These are phyloP conservation scores for Laetiporus sulphureus DNA, from an alignment of 1,284 basidiomycete genomes.

Conservation along the genomic window DNA sequence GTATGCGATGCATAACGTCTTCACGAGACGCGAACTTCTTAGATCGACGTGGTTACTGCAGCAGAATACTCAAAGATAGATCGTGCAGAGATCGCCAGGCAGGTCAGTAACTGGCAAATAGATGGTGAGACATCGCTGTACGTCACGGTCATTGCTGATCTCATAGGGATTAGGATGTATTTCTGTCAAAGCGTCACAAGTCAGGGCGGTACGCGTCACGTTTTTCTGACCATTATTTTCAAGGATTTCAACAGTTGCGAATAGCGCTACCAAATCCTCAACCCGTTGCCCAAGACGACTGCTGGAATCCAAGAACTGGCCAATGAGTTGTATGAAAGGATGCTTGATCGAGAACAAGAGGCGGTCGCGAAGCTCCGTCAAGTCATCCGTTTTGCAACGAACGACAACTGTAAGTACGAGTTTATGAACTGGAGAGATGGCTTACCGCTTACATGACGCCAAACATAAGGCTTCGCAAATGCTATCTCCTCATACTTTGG, in stretches of 20 bases:
- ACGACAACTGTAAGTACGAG: constrained; percentile 34
- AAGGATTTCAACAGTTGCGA: no score
- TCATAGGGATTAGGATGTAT: constrained; percentile 22
- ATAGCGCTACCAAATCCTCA: constrained; percentile 34
- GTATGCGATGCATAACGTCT: no score
- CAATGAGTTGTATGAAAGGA: constrained; percentile 30
- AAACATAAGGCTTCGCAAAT: constrained; percentile 35
- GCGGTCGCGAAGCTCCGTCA: constrained; percentile 34
- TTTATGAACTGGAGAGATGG: not conserved
- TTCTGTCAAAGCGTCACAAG: constrained; percentile 34
- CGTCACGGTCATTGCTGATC: not conserved
- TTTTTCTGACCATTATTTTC: no score
- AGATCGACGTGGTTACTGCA: constrained; percentile 34
- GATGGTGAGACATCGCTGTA: constrained; percentile 21
- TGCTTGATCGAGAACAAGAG: constrained; percentile 36
- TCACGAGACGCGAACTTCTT: no score
- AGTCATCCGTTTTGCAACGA: constrained; percentile 38
- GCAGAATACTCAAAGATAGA: constrained; percentile 26
- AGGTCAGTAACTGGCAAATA: constrained; percentile 34
- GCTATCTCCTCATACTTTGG: constrained; percentile 41
- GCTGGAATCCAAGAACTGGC: constrained; percentile 32
- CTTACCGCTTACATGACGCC: not conserved
- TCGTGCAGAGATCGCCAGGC: constrained; percentile 29
- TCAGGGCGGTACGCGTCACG: constrained; percentile 31
- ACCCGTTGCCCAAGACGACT: constrained; percentile 30